Base-by-base conservation (phyloP, 1,284 basidiomycete genomes). In the Ceratobasidium sp. region DNA sequence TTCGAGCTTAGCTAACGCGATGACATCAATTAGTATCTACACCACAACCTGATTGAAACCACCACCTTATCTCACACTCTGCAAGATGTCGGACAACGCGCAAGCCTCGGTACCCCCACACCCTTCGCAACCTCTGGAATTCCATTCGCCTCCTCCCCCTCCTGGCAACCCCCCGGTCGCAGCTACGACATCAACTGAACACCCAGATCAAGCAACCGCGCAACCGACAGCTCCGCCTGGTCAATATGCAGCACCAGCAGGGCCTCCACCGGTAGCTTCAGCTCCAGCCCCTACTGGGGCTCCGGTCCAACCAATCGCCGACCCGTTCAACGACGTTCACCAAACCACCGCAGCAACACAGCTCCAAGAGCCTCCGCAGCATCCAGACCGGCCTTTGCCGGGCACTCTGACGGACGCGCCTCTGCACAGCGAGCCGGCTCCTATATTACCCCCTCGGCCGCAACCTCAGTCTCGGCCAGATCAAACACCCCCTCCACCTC, bases 341-440 rank as follows among this genome's bases (percentile, higher is more conserved):
- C 43, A 37, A 22, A 51, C 54, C 68, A 49, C 68, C 51, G 57
- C 70, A 73, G 37, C 46, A 17, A 29, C 70, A 34, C 70, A 62
- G 70, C 70, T 32, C 15, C 40, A 57, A 25, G 68, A 57, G 40
- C 68, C 56, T 57, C 68, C 68, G 68, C 68, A 71, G 68, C 68
- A 71, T 54, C 68, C 56, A 34, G 68, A 57, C 34, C 19, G 25
- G 22, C 68, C 56, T 61, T n/a, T 73, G 32, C 70, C 43, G 8
- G 70, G 70, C 11, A 1, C 43, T 25, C 4, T 73, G 2, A 64
- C 70, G 9, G 57, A 73, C 9, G 62, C 59, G 13, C 70, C 59
- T n/a, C 32, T 73, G n/a, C 59, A 73, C 70, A 73, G 70, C 70
- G 70, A 73, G 25, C 70, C 70, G 2, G 32, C 59, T n/a, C 70